Evolutionary conservation across 2,329 filamentous ascomycete genomes (phyloP).

Genomic region (Orbilia quercus): DNA sequence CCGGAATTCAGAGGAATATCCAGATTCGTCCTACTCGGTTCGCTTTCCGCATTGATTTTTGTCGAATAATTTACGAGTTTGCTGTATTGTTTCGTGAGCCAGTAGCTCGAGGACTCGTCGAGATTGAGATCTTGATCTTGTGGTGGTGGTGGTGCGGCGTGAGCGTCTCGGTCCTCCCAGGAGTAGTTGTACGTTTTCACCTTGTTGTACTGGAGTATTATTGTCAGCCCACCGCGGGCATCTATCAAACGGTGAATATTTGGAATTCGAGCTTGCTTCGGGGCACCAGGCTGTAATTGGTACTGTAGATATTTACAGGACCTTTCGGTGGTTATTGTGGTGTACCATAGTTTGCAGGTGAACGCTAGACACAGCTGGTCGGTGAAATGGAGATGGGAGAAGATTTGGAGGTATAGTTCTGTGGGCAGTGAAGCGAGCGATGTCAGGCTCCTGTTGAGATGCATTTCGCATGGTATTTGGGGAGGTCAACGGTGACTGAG

Average conservation of each 20-base stretch:
- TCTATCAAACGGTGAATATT: constrained; percentile 6
- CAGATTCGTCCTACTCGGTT: not conserved
- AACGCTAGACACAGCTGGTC: not conserved
- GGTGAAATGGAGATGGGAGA: not conserved
- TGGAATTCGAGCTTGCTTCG: not conserved
- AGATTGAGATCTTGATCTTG: too few relatives aligned
- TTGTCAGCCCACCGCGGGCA: not conserved
- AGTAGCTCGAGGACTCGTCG: too few relatives aligned
- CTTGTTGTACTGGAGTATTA: not conserved
- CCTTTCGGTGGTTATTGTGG: not conserved
- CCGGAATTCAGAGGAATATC: not conserved
- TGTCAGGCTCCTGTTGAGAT: too few relatives aligned
- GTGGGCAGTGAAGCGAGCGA: not conserved
- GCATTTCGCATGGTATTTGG: too few relatives aligned
- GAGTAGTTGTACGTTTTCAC: constrained; percentile 1
- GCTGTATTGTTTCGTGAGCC: too few relatives aligned
- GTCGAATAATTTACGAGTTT: too few relatives aligned
- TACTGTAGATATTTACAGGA: not conserved
- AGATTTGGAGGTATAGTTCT: not conserved
- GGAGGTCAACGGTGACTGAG: too few relatives aligned
- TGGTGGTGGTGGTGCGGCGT: too few relatives aligned
- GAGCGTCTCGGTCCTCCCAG: not conserved
- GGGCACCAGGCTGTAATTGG: not conserved
- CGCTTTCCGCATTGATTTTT: too few relatives aligned
- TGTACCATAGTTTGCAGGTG: not conserved